Base-by-base conservation (phyloP, 2,329 filamentous ascomycete species). In the Lachnellula occidentalis region DNA sequence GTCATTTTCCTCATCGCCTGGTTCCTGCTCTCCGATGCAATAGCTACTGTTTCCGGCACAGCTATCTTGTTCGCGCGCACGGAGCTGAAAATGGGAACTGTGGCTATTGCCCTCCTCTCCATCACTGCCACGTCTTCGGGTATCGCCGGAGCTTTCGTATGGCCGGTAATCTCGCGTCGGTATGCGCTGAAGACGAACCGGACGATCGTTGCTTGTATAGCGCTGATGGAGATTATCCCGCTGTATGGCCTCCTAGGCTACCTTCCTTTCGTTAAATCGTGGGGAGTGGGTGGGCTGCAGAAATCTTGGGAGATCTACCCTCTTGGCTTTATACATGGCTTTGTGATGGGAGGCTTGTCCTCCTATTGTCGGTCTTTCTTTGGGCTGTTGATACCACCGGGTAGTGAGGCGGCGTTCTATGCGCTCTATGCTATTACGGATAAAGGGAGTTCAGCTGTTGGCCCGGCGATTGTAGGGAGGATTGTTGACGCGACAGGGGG, bases 291-390 rank as follows among this genome's bases (percentile, higher is more conserved):
- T 36, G 94, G 94, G 1, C 77, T 99, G 12, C 92, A 96, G 70
- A 85, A 94, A 69, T 83, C 89, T 1, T 96, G 91, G 89, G 94
- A 99, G 66, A 96, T 99, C 88, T 97, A 94, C 65, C 89, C 90
- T 0, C 74, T 99, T 1, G 92, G 90, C 0, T 87, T 89, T 3
- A 82, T 97, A 15, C 96, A 96, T 69, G 94, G 94, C 0, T 83
- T 99, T 46, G 92, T 96, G 2, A 83, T 97, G 47, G 94, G 92
- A n/a, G 94, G 94, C 0, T 74, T 97, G 36, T 90, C 88, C 55
- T 87, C 87, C 19, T 96, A 97, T 71, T 97, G 92, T 68, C 85
- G 92, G 31, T 92, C 89, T 56, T 79, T 97, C 17, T 99, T 89
- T 68, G 91, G 91, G 43, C 90, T 96, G 70, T 78, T 99, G 54